phyloP scores from a whole-genome alignment of 2,329 filamentous ascomycete genomes.

The Sporothrix euskadiensis region DNA sequence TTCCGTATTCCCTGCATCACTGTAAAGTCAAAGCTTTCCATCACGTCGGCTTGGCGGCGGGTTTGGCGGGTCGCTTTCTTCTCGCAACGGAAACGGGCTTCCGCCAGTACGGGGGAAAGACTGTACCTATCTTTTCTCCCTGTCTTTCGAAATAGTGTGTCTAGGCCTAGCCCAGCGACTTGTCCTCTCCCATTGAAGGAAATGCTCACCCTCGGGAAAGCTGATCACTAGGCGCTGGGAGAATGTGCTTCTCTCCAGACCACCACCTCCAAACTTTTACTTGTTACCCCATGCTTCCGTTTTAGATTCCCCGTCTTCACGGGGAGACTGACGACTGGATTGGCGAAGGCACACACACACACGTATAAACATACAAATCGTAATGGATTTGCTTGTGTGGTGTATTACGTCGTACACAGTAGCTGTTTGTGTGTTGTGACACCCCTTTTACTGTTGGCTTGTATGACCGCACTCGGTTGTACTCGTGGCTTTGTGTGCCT shows the following conservation, averaged over 20 bases:
- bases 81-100: neutral
- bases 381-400: neutral
- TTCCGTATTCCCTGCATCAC: neutral
- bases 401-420: too few species aligned
- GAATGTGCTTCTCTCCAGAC: neutral
- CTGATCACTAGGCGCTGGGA: constrained; percentile 1
- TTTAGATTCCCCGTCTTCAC: neutral
- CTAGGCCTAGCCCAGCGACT: neutral
- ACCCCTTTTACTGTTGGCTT: neutral
- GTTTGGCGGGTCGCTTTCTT: neutral
- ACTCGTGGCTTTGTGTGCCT: neutral
- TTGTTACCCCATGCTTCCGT: constrained; percentile 1
- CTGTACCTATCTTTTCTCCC: neutral
- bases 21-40: neutral
- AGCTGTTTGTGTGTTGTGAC: neutral
- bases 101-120: neutral
- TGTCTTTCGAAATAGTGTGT: neutral
- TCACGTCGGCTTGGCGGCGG: constrained; percentile 1
- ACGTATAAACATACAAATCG: neutral
- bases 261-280: neutral
- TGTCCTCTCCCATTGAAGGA: neutral
- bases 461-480: constrained; percentile 7
- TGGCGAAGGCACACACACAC: neutral
- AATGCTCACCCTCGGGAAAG: neutral
- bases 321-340: neutral